phyloP scores from a whole-genome alignment of 164 flowering plant species.

The Magnolia officinalis region DNA sequence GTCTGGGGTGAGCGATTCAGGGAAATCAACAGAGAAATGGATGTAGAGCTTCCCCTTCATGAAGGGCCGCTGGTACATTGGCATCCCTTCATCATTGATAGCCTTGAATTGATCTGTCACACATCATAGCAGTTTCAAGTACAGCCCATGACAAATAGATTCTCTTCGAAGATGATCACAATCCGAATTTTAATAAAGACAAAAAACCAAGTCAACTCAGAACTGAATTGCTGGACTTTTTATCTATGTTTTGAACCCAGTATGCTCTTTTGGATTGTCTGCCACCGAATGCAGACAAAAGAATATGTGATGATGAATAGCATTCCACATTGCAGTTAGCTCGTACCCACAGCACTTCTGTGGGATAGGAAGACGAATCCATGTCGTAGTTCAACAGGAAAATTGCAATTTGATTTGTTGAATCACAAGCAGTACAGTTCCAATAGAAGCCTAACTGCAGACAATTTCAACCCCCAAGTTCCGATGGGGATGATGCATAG shows the following conservation, averaged over 20 bases:
- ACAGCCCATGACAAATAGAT: not conserved
- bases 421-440: too few species aligned
- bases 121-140: not conserved
- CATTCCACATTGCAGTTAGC: too few species aligned
- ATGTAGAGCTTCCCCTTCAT: constrained; percentile 91
- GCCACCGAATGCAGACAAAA: not conserved
- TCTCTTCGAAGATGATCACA: not conserved
- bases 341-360: too few species aligned
- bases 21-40: constrained; percentile 83
- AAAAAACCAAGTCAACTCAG: too few species aligned
- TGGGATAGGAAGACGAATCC: too few species aligned
- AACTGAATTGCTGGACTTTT: not conserved
- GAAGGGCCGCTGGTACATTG: constrained; percentile 76
- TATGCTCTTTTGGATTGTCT: not conserved
- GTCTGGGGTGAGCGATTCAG: constrained; percentile 55
- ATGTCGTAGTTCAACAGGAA: too few species aligned
- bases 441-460: too few species aligned
- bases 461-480: too few species aligned
- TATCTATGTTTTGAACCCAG: not conserved
- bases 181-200: not conserved
- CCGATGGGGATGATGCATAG: too few species aligned
- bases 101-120: constrained; percentile 69
- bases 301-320: too few species aligned
- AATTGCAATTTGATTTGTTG: too few species aligned
- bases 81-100: constrained; percentile 93